Percentiles rank a stretch among this genome's conserved stretches.
phyloP scores from a whole-genome alignment of 805 yeast species.

The Candida odintsovae region DNA sequence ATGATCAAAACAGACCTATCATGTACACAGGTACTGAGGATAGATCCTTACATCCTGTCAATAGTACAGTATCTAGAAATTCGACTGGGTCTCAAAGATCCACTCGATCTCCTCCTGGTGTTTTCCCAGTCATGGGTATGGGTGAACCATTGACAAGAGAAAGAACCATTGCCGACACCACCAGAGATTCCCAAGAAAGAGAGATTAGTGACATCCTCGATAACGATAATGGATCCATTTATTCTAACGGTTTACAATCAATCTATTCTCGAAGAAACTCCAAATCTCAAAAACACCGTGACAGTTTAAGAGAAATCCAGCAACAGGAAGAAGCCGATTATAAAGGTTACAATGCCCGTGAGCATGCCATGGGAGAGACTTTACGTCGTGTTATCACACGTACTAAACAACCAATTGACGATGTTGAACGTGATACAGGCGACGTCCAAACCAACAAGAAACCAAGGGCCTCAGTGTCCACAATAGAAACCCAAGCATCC shows the following conservation, averaged over 20 bases:
- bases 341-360: conserved; percentile 27
- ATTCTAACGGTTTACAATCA: not conserved
- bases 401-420: not conserved
- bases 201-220: conserved; percentile 12
- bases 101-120: conserved; percentile 62
- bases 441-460: not conserved
- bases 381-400: conserved; percentile 27
- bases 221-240: not conserved
- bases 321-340: conserved; percentile 25
- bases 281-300: conserved; percentile 5
- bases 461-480: not conserved
- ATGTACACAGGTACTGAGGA: conserved; percentile 13
- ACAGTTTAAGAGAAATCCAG: conserved; percentile 12
- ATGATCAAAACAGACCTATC: conserved; percentile 11
- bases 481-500: not conserved
- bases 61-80: conserved; percentile 8
- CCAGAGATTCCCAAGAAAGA: not conserved
- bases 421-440: not conserved
- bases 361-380: conserved; percentile 29
- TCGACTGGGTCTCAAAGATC: not conserved
- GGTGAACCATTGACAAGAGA: conserved; percentile 57
- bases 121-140: conserved; percentile 78
- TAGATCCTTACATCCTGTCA: conserved; percentile 1
- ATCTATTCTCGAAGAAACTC: not conserved
- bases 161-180: conserved; percentile 43